Percentiles rank a stretch among this genome's conserved stretches.
phyloP scores from a whole-genome alignment of 495 filamentous ascomycete species.

The Hamigera avellanea region DNA sequence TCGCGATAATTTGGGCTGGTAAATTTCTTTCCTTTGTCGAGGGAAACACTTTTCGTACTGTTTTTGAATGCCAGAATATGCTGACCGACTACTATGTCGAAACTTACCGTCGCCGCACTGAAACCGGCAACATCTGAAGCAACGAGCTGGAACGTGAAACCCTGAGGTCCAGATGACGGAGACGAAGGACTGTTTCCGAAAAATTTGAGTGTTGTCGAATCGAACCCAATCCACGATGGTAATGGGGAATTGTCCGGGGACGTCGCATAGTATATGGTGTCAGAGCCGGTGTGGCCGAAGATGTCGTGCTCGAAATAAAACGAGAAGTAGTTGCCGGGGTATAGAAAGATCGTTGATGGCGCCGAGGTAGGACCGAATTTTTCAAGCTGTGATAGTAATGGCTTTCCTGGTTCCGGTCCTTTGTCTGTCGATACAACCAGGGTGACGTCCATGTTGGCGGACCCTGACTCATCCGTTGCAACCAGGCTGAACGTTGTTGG shows the following conservation, averaged over 20 bases:
- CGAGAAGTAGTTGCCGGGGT: slow-evolving; percentile 31
- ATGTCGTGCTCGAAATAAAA: slow-evolving; percentile 36
- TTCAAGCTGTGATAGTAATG: slow-evolving; percentile 37
- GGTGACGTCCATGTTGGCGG: slow-evolving; percentile 45
- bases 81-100: slow-evolving; percentile 57
- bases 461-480: slow-evolving; percentile 48
- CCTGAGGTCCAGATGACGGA: slow-evolving; percentile 54
- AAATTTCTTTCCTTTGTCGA: slow-evolving; percentile 42
- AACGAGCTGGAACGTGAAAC: slow-evolving; percentile 60
- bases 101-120: slow-evolving; percentile 49
- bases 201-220: slow-evolving; percentile 52
- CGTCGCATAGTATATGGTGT: slow-evolving; percentile 63
- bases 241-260: slow-evolving; percentile 68
- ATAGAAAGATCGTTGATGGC: slow-evolving; percentile 33
- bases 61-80: slow-evolving; percentile 55
- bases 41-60: slow-evolving; percentile 44
- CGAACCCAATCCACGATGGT: slow-evolving; percentile 78
- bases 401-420: slow-evolving; percentile 35
- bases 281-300: slow-evolving; percentile 32
- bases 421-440: slow-evolving; percentile 47
- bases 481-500: slow-evolving; percentile 43
- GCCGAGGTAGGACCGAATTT: slow-evolving; percentile 31
- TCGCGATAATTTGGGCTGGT: slow-evolving; percentile 41
- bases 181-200: slow-evolving; percentile 62
- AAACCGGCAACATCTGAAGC: slow-evolving; percentile 76